Evolutionary conservation across 1,284 basidiomycete genomes (phyloP), one percentile per base, ranked within the genome.

Genomic region (Cronartium quercuum): DNA sequence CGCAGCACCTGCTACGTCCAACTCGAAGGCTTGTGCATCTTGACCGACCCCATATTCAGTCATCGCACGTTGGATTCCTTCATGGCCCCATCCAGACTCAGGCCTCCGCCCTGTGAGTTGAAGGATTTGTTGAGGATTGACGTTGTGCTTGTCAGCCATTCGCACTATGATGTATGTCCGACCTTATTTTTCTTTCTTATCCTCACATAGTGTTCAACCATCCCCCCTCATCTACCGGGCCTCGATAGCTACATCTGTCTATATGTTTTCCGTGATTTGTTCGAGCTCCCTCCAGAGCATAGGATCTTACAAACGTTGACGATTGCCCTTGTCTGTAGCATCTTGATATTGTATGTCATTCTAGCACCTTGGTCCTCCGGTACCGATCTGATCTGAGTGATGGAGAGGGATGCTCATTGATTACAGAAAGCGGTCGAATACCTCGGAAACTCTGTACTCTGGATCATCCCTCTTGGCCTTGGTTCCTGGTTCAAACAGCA

Each of bases 21-120:
- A 41, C 78, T 85, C 51, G 82, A 83, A 63, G 83, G 83, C 18
- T 79, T 85, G 12, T 81, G 81, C 18, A 83, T 85, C 62, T 79
- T 85, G 21, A 85, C 84, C 47, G 84, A 85, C 76, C 84, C 84
- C 0, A 83, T 84, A 10, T 82, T 85, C 35, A 82, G 82, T 47
- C 80, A 83, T 64, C 81, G 83, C 40, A 84, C 84, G 0, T 77
- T 84, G 9, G 80, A 80, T 2, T 83, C 81, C 13, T 69, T 82
- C 15, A 76, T 84, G 18, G 83, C 82, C 2, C 84, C 84, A 4
- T 79, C 80, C 42, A 78, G 84, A 21, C 78, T 84, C 61, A 80
- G 82, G 0, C 82, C 83, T 21, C 77, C 83, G 35, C 84, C 84
- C 0, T 84, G 84, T 77, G 79, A 76, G 1, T 78, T 84, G 24